phyloP scores from a whole-genome alignment of 1,284 basidiomycete species.

The Apiotrichum domesticum region DNA sequence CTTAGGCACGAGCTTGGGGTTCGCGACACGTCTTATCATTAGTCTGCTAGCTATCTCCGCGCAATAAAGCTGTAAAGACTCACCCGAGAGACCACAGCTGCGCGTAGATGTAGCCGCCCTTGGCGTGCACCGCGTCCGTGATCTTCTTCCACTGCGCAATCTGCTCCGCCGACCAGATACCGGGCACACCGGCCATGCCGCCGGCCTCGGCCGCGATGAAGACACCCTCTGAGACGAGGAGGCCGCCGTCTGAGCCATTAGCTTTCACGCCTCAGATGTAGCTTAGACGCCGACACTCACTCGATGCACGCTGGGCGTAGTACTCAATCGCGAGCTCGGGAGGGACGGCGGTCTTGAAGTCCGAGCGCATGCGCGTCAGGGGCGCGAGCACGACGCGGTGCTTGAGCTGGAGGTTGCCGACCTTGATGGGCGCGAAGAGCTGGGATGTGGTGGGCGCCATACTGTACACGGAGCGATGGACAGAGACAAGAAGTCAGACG shows the following conservation, averaged over 20 bases:
- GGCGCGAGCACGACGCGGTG: slow-evolving; percentile 45
- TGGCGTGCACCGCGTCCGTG: slow-evolving; percentile 49
- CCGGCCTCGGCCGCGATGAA: slow-evolving; percentile 24
- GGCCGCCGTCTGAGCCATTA: slow-evolving; percentile 23
- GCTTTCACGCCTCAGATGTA: not conserved
- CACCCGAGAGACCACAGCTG: slow-evolving; percentile 54
- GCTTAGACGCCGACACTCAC: slow-evolving; percentile 3
- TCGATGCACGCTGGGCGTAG: slow-evolving; percentile 40
- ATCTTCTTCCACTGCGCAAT: slow-evolving; percentile 40
- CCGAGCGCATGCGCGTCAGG: slow-evolving; percentile 35
- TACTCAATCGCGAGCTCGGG: slow-evolving; percentile 34
- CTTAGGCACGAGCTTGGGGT: slow-evolving; percentile 5
- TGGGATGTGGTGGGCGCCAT: not conserved
- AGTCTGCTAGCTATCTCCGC: too few relatives aligned
- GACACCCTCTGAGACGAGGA: slow-evolving; percentile 40
- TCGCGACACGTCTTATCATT: slow-evolving; percentile 3
- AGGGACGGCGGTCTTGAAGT: slow-evolving; percentile 18
- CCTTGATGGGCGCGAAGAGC: slow-evolving; percentile 27
- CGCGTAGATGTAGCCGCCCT: slow-evolving; percentile 50
- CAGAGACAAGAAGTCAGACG: too few relatives aligned
- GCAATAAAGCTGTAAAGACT: too few relatives aligned
- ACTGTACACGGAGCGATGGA: too few relatives aligned
- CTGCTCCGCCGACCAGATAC: slow-evolving; percentile 31
- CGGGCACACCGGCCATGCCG: slow-evolving; percentile 25
- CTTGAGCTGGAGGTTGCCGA: slow-evolving; percentile 29